Evolutionary conservation across 306 rosid species (phyloP), one percentile per base, ranked within the genome.

Genomic region (Sicyos edulis): DNA sequence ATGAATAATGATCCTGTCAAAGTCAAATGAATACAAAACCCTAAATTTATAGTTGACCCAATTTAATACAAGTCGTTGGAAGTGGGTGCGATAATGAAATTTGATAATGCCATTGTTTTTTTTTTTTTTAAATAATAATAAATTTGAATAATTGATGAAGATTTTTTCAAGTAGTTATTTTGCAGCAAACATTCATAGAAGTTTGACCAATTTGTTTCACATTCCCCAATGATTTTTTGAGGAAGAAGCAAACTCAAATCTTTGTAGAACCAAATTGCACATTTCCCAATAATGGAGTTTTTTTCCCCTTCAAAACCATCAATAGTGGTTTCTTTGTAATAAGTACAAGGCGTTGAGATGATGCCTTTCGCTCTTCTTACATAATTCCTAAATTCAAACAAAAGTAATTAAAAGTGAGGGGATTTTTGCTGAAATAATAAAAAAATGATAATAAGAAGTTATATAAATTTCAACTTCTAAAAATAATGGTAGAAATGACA

Each of bases 21-120:
- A 65, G 71, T 65, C 71, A 65, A 65, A 65, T 11, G 32, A 17
- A 65, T 65, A 13, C 70, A 64, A 3, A 64, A 10, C 50, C 50
- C 69, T 2, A 42, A 7, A 5, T 4, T 44, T 65, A 32, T 17
- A 44, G 34, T 65, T 65, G 54, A 65, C 71, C 11, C 16, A 11
- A 65, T 65, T 17, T 40, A 65, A 65, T 20, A 17, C 10, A 66
- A 66, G 54, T 65, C 10, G 71, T 21, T 66, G 34, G 6, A 17
- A 6, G 34, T 59, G 65, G 44, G 12, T 4, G 29, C 7, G 7
- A 57, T 21, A 57, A 57, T 4, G 16, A 24, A 26, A 55, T 55
- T 55, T 20, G 5, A 55, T 60, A 60, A 24, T 24, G 5, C 66
- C 66, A 60, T 65, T 65, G 8, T 6, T 6, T 2, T 44, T 19